phyloP scores from a whole-genome alignment of 2,329 filamentous ascomycete species.

The Arthrobotrys entomopaga region DNA sequence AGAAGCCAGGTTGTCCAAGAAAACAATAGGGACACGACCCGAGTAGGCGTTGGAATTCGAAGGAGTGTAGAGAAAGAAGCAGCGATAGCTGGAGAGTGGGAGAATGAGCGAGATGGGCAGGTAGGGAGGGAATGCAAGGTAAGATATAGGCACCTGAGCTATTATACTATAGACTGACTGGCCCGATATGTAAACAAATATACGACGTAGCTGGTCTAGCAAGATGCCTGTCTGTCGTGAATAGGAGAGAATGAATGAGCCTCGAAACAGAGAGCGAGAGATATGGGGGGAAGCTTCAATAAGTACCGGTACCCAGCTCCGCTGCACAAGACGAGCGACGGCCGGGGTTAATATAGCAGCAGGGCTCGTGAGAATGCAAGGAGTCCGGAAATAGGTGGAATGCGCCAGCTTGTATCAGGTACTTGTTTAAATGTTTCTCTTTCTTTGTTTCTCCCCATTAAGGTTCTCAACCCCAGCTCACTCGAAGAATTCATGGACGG shows the following conservation, averaged over 20 bases:
- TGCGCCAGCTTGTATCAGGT: conserved; percentile 45
- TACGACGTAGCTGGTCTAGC: background rate
- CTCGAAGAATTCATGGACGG: conserved; percentile 1
- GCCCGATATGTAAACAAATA: conserved; percentile 32
- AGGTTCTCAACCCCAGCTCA: conserved; percentile 6
- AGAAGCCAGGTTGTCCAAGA: conserved; percentile 41
- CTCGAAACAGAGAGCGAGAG: conserved; percentile 39
- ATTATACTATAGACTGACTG: background rate
- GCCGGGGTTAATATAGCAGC: conserved; percentile 36
- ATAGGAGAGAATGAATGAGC: conserved; percentile 32
- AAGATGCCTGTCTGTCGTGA: background rate
- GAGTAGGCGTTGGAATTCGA: conserved; percentile 7
- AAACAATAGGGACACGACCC: background rate
- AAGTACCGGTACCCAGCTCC: conserved; percentile 35
- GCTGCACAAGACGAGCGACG: conserved; percentile 31
- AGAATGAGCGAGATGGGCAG: conserved; percentile 6
- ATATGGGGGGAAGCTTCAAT: conserved; percentile 12
- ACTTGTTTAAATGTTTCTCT: too few relatives aligned
- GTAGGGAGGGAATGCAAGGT: conserved; percentile 11
- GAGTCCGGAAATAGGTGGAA: conserved; percentile 30
- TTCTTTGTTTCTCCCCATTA: too few relatives aligned
- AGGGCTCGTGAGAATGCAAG: conserved; percentile 18
- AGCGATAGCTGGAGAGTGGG: background rate
- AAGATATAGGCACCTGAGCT: conserved; percentile 12
- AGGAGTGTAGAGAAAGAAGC: conserved; percentile 7